Evolutionary conservation across 1,284 basidiomycete genomes (phyloP), one percentile per base, ranked within the genome.

Genomic region (Microbotryum silenes-acaulis): DNA sequence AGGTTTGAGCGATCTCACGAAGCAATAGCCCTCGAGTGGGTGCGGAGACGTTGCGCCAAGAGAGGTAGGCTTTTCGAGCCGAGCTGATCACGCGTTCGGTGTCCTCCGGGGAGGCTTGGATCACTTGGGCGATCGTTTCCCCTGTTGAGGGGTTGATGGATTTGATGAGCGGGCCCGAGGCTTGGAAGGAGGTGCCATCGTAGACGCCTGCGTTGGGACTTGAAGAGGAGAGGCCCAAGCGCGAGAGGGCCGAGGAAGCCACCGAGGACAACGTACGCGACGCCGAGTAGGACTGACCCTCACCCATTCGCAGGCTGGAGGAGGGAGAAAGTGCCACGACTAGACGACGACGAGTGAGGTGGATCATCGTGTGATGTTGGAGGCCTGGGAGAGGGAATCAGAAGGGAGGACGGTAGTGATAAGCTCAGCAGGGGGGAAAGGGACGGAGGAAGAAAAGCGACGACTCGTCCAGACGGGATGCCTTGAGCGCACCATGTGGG

Each of bases 11-110:
- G 68, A 97, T 88, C 76, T 96, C 89, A 67, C 92, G 80, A 62
- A 97, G 75, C 37, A 97, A 82, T 66, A 94, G 89, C 18, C 93
- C 93, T 57, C 93, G 80, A 56, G 83, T 83, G 1, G 93, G 91
- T 9, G 89, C 90, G 59, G 93, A 91, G 50, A 93, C 79, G 64
- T 79, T 80, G 74, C 90, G 81, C 74, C 94, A 86, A 53, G 78
- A 72, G 27, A 77, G 76, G 71, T 85, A 87, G 6, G 92, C 92
- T 57, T 87, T 83, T 46, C 84, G 79, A 10, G 86, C 79, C 66
- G 81, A 84, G 55, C 79, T 79, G 59, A 93, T 72, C 3, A 84
- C 81, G 16, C 78, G 76, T 54, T 84, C 80, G 10, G 89, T 79
- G 71, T 93, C 89, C 56, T 81, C 74, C 4, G 82, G 81, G 8